phyloP scores from a whole-genome alignment of 140 eudicot species.

The Bidens hawaiensis region DNA sequence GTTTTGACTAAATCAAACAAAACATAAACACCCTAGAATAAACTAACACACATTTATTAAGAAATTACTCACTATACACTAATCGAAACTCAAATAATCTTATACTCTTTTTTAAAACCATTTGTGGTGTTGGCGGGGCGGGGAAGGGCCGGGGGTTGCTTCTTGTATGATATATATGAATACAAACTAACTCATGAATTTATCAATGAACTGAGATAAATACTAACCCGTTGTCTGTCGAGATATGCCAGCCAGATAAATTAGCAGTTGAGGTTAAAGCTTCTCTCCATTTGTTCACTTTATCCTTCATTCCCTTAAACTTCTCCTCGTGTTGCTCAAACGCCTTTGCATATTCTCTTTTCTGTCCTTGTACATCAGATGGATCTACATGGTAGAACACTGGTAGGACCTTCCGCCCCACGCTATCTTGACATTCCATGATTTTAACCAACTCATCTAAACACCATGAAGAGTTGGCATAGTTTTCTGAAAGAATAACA shows the following conservation, averaged over 20 bases:
- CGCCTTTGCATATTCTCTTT: not conserved
- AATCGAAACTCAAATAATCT: no score
- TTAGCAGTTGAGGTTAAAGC: conserved; percentile 11
- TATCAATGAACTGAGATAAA: not conserved
- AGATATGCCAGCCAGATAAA: conserved; percentile 14
- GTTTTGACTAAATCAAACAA: not conserved
- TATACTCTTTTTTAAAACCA: no score
- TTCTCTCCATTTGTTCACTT: conserved; percentile 15
- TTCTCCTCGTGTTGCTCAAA: conserved; percentile 16
- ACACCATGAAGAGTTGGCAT: conserved; percentile 27
- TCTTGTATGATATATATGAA: no score
- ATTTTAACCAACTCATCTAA: conserved; percentile 20
- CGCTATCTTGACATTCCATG: conserved; percentile 13
- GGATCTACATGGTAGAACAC: conserved; percentile 28
- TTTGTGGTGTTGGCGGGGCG: no score
- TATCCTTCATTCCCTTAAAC: not conserved
- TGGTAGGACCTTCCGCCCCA: conserved; percentile 21
- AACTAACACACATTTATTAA: not conserved
- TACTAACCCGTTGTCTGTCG: not conserved
- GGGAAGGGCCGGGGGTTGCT: no score
- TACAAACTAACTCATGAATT: no score
- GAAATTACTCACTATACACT: not conserved
- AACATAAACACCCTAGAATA: not conserved
- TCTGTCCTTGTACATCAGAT: conserved; percentile 18
- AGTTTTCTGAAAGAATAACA: conserved; percentile 7